These are phyloP conservation scores for Chrysanthemum makinoi DNA, from an alignment of 129 eudicot genomes.

Conservation along the genomic window DNA sequence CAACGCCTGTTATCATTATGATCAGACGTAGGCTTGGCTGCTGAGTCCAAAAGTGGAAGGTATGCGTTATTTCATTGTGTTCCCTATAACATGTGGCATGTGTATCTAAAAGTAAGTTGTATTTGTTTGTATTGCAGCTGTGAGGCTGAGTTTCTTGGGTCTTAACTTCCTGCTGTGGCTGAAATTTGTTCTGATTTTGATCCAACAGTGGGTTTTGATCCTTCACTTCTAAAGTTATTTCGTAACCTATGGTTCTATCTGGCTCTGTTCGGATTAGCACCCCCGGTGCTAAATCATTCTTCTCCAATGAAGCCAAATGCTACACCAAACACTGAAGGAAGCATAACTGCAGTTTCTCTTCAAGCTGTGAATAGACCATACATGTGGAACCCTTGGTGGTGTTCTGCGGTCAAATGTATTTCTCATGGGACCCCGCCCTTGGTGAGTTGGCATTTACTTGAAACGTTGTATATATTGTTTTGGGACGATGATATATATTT, in stretches of 20 bases:
- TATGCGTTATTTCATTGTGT: slow-evolving; percentile 27
- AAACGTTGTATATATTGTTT: background rate
- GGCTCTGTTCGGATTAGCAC: slow-evolving; percentile 97
- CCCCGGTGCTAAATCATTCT: slow-evolving; percentile 62
- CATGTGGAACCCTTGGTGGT: slow-evolving; percentile 90
- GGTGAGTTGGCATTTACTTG: slow-evolving; percentile 45
- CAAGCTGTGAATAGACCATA: slow-evolving; percentile 97
- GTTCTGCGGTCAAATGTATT: slow-evolving; percentile 77
- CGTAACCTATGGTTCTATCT: slow-evolving; percentile 96
- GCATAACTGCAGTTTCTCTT: slow-evolving; percentile 64
- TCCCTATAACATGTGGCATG: background rate
- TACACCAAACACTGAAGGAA: slow-evolving; percentile 57
- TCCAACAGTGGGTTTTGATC: slow-evolving; percentile 83
- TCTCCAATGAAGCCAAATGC: slow-evolving; percentile 49
- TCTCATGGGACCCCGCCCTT: slow-evolving; percentile 99
- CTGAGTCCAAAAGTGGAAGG: slow-evolving; percentile 96
- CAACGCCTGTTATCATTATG: slow-evolving; percentile 87
- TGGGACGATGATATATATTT: background rate
- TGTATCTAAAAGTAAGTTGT: background rate
- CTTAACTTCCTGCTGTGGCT: slow-evolving; percentile 98
- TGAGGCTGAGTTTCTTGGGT: slow-evolving; percentile 99
- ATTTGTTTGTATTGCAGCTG: slow-evolving; percentile 49
- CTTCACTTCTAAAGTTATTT: slow-evolving; percentile 86
- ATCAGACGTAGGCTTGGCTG: slow-evolving; percentile 99
- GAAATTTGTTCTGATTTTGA: slow-evolving; percentile 97